Base-by-base conservation (phyloP, 2,329 filamentous ascomycete genomes). In the Thielaviopsis euricoi region DNA sequence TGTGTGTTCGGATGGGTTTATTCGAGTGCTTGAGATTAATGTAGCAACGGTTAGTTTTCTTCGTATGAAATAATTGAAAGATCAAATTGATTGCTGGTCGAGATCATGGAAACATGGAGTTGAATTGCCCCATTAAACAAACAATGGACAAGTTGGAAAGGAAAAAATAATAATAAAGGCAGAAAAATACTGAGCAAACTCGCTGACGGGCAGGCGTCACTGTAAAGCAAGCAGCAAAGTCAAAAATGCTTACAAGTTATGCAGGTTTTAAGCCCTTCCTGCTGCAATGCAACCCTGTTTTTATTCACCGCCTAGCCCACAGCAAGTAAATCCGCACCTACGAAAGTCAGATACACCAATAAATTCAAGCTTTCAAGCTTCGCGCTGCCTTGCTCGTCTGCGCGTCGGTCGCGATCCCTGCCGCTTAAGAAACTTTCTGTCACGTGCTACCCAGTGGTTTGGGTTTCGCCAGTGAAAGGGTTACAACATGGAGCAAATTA, bases 391-490 rank as follows among this genome's bases (percentile, higher is more conserved):
- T n/a, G n/a, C n/a, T n/a, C n/a, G n/a, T n/a, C n/a, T n/a, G n/a
- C n/a, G n/a, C n/a, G n/a, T n/a, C n/a, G n/a, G 58, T 56, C 58
- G n/a, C 52, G 52, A 58, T 26, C 46, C 57, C 19, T 59, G 22
- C 21, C 26, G 21, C 6, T 57, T 15, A 15, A 52, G 48, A 19
- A 23, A 51, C 22, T 12, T 2, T 15, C n/a, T 25, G 51, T 40
- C 49, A 51, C 29, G 49, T 51, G 55, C 7, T 2, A 1, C 10
- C 17, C 12, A 13, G 10, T 17, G 22, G 6, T 57, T 19, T 58
- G 29, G 29, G 29, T 33, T 33, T 10, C 12, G 9, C 29, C 2
- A 33, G 4, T 33, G 29, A 6, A 33, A 33, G 29, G 29, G 29
- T 33, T 33, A 33, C 29, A 33, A 33, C 25, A 3, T 7, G 29